phyloP scores from a whole-genome alignment of 768 basidiomycete genomes.

The Agaricus bisporus region DNA sequence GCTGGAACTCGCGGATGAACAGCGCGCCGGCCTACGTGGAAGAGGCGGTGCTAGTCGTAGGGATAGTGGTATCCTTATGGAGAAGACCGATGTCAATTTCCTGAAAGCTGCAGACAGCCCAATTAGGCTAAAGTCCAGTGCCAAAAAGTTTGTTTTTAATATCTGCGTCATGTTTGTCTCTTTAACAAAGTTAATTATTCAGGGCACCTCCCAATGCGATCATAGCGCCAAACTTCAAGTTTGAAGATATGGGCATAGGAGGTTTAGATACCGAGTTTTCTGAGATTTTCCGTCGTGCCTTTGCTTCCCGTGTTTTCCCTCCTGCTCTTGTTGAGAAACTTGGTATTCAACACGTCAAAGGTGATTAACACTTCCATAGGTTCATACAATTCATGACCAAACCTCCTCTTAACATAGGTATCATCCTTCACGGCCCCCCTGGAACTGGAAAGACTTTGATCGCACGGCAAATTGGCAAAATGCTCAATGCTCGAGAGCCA shows the following conservation, averaged over 20 bases:
- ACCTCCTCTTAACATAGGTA: constrained; percentile 43
- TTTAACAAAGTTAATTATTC: neutral
- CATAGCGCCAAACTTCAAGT: constrained; percentile 97
- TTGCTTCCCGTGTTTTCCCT: constrained; percentile 97
- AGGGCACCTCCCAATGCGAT: constrained; percentile 93
- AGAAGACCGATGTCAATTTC: constrained; percentile 87
- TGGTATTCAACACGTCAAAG: constrained; percentile 97
- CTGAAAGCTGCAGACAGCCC: constrained; percentile 74
- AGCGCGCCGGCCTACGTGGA: constrained; percentile 35
- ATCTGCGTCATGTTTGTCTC: neutral
- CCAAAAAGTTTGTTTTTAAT: constrained; percentile 61
- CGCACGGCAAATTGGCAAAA: constrained; percentile 97
- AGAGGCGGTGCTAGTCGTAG: constrained; percentile 15
- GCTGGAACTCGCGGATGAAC: constrained; percentile 58
- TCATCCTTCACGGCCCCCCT: constrained; percentile 92
- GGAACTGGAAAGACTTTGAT: constrained; percentile 98
- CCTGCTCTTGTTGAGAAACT: constrained; percentile 95
- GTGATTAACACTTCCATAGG: constrained; percentile 30
- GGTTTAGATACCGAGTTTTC: constrained; percentile 93
- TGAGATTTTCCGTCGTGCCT: constrained; percentile 96
- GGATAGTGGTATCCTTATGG: constrained; percentile 74
- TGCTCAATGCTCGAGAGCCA: constrained; percentile 96
- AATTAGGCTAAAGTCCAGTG: constrained; percentile 89
- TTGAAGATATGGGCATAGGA: constrained; percentile 99
- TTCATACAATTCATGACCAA: neutral